These are phyloP conservation scores for Dryas integrifolia DNA, from an alignment of 331 rosid species.

Conservation along the genomic window DNA sequence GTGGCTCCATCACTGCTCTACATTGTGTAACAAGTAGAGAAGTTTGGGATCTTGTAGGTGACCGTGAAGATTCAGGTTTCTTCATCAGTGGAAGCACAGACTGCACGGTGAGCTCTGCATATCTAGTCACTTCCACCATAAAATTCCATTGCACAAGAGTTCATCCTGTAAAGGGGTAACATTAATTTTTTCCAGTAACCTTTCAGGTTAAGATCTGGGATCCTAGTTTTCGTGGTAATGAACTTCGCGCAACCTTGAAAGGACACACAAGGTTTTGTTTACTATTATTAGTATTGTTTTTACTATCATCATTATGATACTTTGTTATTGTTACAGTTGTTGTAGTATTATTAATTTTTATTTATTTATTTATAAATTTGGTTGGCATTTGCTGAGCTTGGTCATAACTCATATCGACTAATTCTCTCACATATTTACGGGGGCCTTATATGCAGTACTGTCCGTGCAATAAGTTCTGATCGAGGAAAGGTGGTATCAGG, in stretches of 20 bases:
- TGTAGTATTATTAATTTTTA: not conserved
- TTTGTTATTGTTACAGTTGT: not conserved
- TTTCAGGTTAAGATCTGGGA: constrained; percentile 97
- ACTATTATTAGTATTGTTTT: constrained; percentile 8
- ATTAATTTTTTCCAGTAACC: constrained; percentile 24
- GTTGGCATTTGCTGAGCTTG: not conserved
- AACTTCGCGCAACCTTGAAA: constrained; percentile 88
- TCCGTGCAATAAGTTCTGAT: constrained; percentile 93
- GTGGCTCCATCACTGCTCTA: constrained; percentile 86
- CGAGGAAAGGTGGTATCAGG: constrained; percentile 93
- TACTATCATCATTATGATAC: not conserved
- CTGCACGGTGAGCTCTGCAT: constrained; percentile 60
- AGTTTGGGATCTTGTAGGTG: constrained; percentile 99
- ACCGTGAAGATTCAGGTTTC: constrained; percentile 99
- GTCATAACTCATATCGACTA: not conserved
- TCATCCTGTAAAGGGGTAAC: constrained; percentile 20
- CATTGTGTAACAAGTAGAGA: constrained; percentile 97
- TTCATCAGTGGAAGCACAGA: constrained; percentile 97
- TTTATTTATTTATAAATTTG: not conserved
- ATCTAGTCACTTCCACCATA: constrained; percentile 14
- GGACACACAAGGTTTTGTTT: constrained; percentile 84
- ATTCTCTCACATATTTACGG: constrained; percentile 21
- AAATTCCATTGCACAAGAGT: constrained; percentile 20
- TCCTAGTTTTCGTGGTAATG: constrained; percentile 96
- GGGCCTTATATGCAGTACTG: constrained; percentile 55